Evolutionary conservation across 441 rosid species (phyloP).

Genomic region (Populus hybrid): DNA sequence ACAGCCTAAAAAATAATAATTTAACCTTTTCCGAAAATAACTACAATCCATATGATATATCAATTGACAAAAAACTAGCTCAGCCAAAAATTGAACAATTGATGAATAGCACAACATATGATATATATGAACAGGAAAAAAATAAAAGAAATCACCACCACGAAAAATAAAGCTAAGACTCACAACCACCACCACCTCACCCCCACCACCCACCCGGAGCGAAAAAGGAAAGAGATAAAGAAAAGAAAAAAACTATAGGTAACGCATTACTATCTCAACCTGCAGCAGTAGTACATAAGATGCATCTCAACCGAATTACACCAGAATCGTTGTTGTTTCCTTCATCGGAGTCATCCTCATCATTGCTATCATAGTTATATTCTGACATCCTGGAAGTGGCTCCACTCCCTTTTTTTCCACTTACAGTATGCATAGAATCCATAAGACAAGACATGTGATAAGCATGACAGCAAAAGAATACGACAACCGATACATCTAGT

Average conservation of each 20-base stretch:
- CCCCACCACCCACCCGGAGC: constrained; percentile 5
- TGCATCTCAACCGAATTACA: constrained; percentile 68
- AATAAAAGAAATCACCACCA: background rate
- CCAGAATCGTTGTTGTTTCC: constrained; percentile 37
- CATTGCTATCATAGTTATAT: constrained; percentile 39
- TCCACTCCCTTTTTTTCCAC: constrained; percentile 33
- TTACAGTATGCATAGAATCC: constrained; percentile 68
- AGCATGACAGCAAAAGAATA: constrained; percentile 95
- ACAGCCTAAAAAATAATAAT: background rate
- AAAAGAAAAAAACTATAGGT: background rate
- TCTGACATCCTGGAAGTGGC: constrained; percentile 32
- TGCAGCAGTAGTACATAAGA: constrained; percentile 91
- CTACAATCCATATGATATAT: background rate
- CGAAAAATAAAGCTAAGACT: background rate
- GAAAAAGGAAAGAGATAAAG: background rate
- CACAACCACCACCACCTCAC: background rate
- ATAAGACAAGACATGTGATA: constrained; percentile 79
- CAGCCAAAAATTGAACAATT: constrained; percentile 5
- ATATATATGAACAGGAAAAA: constrained; percentile 1
- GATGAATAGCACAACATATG: constrained; percentile 14
- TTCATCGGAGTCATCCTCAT: constrained; percentile 47
- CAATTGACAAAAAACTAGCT: constrained; percentile 18
- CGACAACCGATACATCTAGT: constrained; percentile 65
- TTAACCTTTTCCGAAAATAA: background rate
- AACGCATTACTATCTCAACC: constrained; percentile 34